Evolutionary conservation across 1,139 yeast genomes (phyloP), one percentile per base, ranked within the genome.

Genomic region (Saccharomyces hybrid): DNA sequence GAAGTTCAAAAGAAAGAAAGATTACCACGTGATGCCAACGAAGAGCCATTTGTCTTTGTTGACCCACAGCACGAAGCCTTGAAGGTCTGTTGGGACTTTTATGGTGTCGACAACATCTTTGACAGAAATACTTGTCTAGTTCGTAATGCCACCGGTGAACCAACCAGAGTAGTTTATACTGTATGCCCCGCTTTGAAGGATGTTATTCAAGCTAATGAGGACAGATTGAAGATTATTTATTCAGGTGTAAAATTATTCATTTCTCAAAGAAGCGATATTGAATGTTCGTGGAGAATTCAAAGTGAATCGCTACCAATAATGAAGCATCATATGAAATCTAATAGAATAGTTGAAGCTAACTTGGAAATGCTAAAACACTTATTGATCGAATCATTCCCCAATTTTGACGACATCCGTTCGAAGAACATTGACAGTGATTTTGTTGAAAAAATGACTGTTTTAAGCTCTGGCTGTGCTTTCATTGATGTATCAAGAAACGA

Each of bases 121-220:
- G 81, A 88, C 41, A 82, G 80, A 58, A 74, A 75, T 56, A 72
- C 81, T 11, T 80, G 95, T 56, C 78, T 95, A 60, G 99, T 93
- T 9, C 83, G 99, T 75, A 95, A 95, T 70, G 93, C 95, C 44
- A 85, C 96, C 16, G 99, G 98, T 56, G 97, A 90, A 68, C 97
- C 99, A 57, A 78, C 89, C 29, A 83, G 98, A 73, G 84, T 95
- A 46, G 88, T 95, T 53, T 95, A 95, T 73, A 87, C 87, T 67
- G 95, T 88, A 25, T 77, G 91, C 11, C 95, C 97, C 48, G 75
- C 82, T 26, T 75, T 91, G 57, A 84, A 81, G 64, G 80, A 86
- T 44, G 78, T 88, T 54, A 78, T 95, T 58, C 76, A 80, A 55
- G 77, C 79, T 42, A 83, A 87, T 64, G 95, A 88, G 54, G 83